Evolutionary conservation across 371 early-diverging fungal species (phyloP), one percentile per base, ranked within the genome.

Genomic region (Umbelopsis sp.): DNA sequence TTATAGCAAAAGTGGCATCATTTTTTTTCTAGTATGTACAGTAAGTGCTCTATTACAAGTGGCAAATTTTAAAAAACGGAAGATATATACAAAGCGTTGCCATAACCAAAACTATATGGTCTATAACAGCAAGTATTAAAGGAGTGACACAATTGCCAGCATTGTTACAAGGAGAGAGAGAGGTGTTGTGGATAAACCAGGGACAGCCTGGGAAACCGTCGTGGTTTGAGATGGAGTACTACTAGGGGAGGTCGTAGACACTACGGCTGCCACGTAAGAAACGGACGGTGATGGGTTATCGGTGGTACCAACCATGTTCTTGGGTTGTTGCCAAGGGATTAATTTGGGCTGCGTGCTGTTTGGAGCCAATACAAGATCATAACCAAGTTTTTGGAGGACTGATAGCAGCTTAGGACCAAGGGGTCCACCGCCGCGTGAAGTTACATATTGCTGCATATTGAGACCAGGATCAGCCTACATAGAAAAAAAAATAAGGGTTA

Each of bases 361-460:
- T 16, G 50, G 16, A 4, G 69, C 29, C n/a, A 57, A 69, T 6
- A 67, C 48, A 29, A 24, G 63, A 68, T 65, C 48, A 50, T 86
- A 87, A 3, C 87, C 87, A 1, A 87, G 66, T 20, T 67, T 65
- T 18, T 76, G 76, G 51, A 87, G 63, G 6, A 79, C 37, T 5
- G 35, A 69, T 9, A 76, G 22, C 22, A 84, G 65, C 22, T 74
- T 68, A 0, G 87, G 84, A 0, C 87, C 87, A 46, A 83, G n/a
- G 10, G 85, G 83, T 16, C 82, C 82, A 18, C 66, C 68, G n/a
- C 73, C 63, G 25, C 65, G 73, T 2, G 63, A 1, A 10, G 45
- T 25, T 25, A 63, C 62, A 48, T 45, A 66, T 32, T 71, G 64
- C 10, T 37, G 35, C 20, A 44, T 24, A n/a, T 20, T 29, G 18